Conservation (phyloP, 73 alveolate genomes). For the Paramecium primaurelia region DNA sequence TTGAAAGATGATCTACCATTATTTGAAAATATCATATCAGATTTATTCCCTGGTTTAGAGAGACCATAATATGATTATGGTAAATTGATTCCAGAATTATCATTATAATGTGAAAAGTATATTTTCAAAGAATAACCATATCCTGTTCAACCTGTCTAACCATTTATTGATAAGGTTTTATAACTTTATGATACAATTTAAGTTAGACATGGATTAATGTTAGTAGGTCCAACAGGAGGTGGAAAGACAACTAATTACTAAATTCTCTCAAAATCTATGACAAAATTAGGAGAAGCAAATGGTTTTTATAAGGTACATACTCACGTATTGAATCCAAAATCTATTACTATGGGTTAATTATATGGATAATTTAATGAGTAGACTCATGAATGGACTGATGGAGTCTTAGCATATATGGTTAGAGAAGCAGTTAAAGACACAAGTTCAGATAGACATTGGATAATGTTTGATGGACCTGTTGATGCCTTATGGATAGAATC, state of each 20-base stretch:
- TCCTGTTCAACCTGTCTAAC: slow-evolving; percentile 33
- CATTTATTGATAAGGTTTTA: slow-evolving; percentile 51
- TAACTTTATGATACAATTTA: slow-evolving; percentile 76
- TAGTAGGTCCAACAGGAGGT: slow-evolving; percentile 99
- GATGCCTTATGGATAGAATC: slow-evolving; percentile 99
- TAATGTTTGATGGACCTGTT: slow-evolving; percentile 98
- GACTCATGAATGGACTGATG: slow-evolving; percentile 99
- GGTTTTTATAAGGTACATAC: slow-evolving; percentile 79
- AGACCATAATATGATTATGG: slow-evolving; percentile 86
- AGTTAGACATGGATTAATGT: slow-evolving; percentile 99
- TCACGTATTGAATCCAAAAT: slow-evolving; percentile 94
- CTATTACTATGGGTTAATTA: slow-evolving; percentile 98
- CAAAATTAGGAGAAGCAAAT: slow-evolving; percentile 71
- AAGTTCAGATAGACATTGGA: slow-evolving; percentile 93
- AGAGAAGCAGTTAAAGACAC: slow-evolving; percentile 66
- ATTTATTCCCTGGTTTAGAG: slow-evolving; percentile 69
- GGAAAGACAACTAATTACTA: slow-evolving; percentile 98
- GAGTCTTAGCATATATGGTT: slow-evolving; percentile 75
- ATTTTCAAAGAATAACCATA: slow-evolving; percentile 9
- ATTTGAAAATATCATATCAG: slow-evolving; percentile 65
- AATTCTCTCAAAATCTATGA: slow-evolving; percentile 89
- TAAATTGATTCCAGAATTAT: slow-evolving; percentile 65
- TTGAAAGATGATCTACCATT: slow-evolving; percentile 75
- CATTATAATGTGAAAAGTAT: slow-evolving; percentile 21
- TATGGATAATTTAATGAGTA: slow-evolving; percentile 96